Base-by-base conservation (phyloP, 2,329 filamentous ascomycete species). In the Monilinia polystroma region DNA sequence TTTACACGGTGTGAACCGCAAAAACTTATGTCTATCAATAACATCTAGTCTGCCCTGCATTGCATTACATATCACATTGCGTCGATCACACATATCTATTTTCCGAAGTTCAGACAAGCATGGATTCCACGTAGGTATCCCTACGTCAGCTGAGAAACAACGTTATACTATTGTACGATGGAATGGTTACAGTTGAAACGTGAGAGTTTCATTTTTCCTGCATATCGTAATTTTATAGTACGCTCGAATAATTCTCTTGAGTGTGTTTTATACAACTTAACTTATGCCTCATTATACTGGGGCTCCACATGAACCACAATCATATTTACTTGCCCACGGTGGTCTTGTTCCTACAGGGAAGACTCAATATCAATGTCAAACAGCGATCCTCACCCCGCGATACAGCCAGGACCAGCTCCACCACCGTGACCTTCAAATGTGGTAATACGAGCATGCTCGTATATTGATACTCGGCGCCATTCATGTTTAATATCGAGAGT, bases 381-480 rank as follows among this genome's bases (percentile, higher is more conserved):
- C 45, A 62, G 45, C 35, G 58, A 62, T 62, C 45, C 58, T 35
- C 43, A 59, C 57, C 58, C 58, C 58, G 32, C 58, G 58, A 52
- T 62, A 8, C 58, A 62, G 29, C 45, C 45, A 51, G 45, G 45
- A 12, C 58, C 45, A 51, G 4, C 29, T 62, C 20, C 45, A 45
- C 58, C 45, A 51, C 58, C 45, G 47, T 51, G 29, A 51, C 38
- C 51, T 14, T 14, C 16, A 20, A 23, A 38, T 18, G 20, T 1
- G 12, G 12, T 11, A 8, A 51, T 20, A 38, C 11, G 32, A n/a
- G 10, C 8, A 16, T 14, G 16, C 52, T 54, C 52, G 52, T 35
- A 35, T 43, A 35, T 18, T n/a, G 20, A 60, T 49, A 29, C 45
- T 26, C 26, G 26, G 16, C 11, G 10, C 58, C 26, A 51, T 51